Evolutionary conservation across 1,284 basidiomycete genomes (phyloP).

Genomic region (Irpex sp.): DNA sequence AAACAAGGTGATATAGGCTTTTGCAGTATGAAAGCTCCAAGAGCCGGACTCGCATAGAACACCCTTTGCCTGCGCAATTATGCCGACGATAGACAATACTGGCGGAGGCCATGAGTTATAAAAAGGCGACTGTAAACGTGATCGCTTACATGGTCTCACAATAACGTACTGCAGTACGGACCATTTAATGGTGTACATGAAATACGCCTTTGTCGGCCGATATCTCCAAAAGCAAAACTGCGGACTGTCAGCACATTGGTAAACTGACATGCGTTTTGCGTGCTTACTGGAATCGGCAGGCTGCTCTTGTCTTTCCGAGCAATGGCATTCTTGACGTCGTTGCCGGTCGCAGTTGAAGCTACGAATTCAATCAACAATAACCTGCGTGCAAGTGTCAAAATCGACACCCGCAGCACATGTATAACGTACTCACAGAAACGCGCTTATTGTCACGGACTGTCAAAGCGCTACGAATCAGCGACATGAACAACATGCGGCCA

Average conservation of each 20-base stretch:
- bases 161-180: constrained; percentile 82
- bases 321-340: constrained; percentile 64
- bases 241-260: background rate
- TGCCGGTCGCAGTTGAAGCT: constrained; percentile 58
- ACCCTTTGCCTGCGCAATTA: constrained; percentile 64
- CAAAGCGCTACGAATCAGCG: constrained; percentile 4
- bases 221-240: constrained; percentile 77
- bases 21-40: constrained; percentile 62
- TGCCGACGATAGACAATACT: constrained; percentile 63
- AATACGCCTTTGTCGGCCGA: constrained; percentile 84
- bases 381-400: constrained; percentile 32
- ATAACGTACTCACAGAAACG: constrained; percentile 61
- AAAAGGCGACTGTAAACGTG: background rate
- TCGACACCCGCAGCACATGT: constrained; percentile 23
- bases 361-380: constrained; percentile 85
- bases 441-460: constrained; percentile 73
- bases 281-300: constrained; percentile 67
- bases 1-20: constrained; percentile 66
- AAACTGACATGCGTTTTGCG: constrained; percentile 1
- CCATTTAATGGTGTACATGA: constrained; percentile 89
- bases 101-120: background rate
- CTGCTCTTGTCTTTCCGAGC: constrained; percentile 76
- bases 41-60: constrained; percentile 66
- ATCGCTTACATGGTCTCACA: constrained; percentile 59
- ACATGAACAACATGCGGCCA: constrained; percentile 23